Evolutionary conservation across 306 rosid genomes (phyloP).

Genomic region (Prunus persica): Prunus_persica_NCBIv2 NC_034012.1:10659501-10660000

Average conservation of each 20-base stretch:
- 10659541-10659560: background rate
- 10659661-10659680: slow-evolving; percentile 72
- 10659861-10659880: background rate
- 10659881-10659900: background rate
- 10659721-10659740: slow-evolving; percentile 77
- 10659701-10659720: slow-evolving; percentile 89
- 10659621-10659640: slow-evolving; percentile 48
- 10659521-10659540: slow-evolving; percentile 5
- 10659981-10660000: background rate
- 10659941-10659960: background rate
- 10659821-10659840: slow-evolving; percentile 4
- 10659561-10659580: background rate
- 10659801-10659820: background rate
- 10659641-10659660: slow-evolving; percentile 96
- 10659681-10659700: slow-evolving; percentile 70
- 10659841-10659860: background rate
- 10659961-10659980: background rate
- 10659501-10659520: background rate
- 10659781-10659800: slow-evolving; percentile 23
- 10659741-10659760: slow-evolving; percentile 80
- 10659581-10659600: background rate
- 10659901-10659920: background rate
- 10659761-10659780: slow-evolving; percentile 75
- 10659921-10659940: background rate
- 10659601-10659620: background rate